Conservation (phyloP, 805 yeast species). For the Hanseniaspora pseudoguilliermondii region DNA sequence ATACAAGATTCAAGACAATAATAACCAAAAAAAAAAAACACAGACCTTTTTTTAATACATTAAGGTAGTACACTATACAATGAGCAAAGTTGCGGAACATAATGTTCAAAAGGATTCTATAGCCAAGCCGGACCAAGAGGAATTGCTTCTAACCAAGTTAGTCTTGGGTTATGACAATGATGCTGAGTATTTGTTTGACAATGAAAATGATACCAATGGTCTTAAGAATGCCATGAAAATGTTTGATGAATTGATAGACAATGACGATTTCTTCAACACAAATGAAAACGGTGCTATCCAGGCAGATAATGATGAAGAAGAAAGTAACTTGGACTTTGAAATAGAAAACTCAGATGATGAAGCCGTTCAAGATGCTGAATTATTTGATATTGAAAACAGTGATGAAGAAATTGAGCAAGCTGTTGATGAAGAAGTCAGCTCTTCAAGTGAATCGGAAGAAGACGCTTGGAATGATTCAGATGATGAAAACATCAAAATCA, state of each 20-base stretch:
- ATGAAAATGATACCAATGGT: slow-evolving; percentile 22
- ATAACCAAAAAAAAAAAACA: neutral
- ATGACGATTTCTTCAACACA: slow-evolving; percentile 22
- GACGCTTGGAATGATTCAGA: slow-evolving; percentile 84
- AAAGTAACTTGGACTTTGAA: slow-evolving; percentile 23
- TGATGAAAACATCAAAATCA: slow-evolving; percentile 59
- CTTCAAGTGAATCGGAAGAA: slow-evolving; percentile 2
- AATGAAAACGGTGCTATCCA: slow-evolving; percentile 21
- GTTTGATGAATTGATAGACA: slow-evolving; percentile 21
- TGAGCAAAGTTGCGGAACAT: neutral
- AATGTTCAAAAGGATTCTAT: slow-evolving; percentile 9
- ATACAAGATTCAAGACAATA: too few relatives aligned
- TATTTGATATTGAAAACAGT: slow-evolving; percentile 40
- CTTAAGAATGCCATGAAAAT: slow-evolving; percentile 21
- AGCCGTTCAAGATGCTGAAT: slow-evolving; percentile 30
- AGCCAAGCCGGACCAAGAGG: slow-evolving; percentile 78
- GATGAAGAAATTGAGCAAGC: slow-evolving; percentile 25
- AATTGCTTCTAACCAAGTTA: slow-evolving; percentile 59
- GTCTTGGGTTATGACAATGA: slow-evolving; percentile 60
- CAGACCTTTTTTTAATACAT: too few relatives aligned
- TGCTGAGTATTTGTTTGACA: slow-evolving; percentile 35
- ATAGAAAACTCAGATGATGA: slow-evolving; percentile 15
- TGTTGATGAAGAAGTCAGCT: slow-evolving; percentile 19
- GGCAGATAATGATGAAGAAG: slow-evolving; percentile 24
- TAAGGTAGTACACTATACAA: neutral